Conservation (phyloP, 306 rosid genomes). For the Dalbergia cochinchinensis region DNA sequence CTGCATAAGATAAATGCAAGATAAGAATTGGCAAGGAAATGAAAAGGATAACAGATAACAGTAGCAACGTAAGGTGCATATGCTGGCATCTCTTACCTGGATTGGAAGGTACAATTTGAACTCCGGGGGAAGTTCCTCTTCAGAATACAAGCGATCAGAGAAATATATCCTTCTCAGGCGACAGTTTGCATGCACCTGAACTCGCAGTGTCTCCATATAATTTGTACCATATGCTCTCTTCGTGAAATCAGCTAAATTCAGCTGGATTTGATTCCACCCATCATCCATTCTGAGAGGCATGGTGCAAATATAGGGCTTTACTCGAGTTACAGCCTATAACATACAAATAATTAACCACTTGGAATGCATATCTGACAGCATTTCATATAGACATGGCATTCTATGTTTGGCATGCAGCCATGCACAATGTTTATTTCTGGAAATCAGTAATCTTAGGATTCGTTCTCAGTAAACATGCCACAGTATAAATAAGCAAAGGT, state of each 20-base stretch:
- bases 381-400: constrained; percentile 14
- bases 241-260: constrained; percentile 80
- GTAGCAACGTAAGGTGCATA: background rate
- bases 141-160: constrained; percentile 90
- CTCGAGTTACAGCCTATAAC: constrained; percentile 70
- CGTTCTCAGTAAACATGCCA: constrained; percentile 2
- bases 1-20: constrained; percentile 48
- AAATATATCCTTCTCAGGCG: constrained; percentile 94
- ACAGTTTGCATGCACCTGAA: constrained; percentile 97
- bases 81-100: background rate
- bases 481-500: background rate
- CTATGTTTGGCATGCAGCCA: background rate
- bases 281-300: constrained; percentile 83
- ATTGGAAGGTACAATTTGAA: too few species aligned
- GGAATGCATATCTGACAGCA: background rate
- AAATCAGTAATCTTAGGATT: background rate
- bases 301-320: constrained; percentile 84
- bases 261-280: constrained; percentile 89
- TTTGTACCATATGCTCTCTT: constrained; percentile 98
- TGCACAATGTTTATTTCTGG: background rate
- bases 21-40: background rate
- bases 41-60: background rate
- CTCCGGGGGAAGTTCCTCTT: constrained; percentile 63
- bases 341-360: background rate
- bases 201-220: constrained; percentile 92